These are phyloP conservation scores for Paracamarosporium sp. DNA, from an alignment of 2,329 filamentous ascomycete species.

Conservation along the genomic window DNA sequence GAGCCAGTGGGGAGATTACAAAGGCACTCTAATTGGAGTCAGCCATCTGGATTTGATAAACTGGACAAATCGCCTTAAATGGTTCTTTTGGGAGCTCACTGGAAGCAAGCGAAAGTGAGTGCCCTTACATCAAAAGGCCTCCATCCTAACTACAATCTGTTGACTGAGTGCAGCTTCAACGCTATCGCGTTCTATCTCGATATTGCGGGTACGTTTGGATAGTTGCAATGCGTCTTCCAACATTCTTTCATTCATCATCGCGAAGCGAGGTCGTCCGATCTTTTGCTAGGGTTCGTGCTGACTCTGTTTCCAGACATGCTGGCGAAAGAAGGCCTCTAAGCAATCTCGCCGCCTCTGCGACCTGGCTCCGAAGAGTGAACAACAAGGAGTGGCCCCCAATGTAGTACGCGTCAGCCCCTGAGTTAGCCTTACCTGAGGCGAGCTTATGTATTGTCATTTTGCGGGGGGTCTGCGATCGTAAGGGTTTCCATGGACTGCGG, in stretches of 20 bases:
- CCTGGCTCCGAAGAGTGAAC: constrained; percentile 1
- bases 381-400: constrained; percentile 11
- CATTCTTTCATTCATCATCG: neutral
- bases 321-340: constrained; percentile 44
- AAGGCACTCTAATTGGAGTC: constrained; percentile 68
- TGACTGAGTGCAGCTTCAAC: constrained; percentile 62
- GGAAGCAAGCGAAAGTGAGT: constrained; percentile 62
- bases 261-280: neutral
- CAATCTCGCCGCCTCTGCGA: constrained; percentile 11
- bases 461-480: constrained; percentile 15
- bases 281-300: neutral
- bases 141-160: neutral
- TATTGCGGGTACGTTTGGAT: constrained; percentile 61
- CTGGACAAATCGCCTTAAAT: constrained; percentile 68
- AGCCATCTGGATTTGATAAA: constrained; percentile 71
- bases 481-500: constrained; percentile 27
- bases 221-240: neutral
- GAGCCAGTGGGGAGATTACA: constrained; percentile 67
- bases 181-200: constrained; percentile 69
- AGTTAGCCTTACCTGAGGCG: constrained; percentile 18
- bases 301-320: constrained; percentile 40
- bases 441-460: constrained; percentile 7
- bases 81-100: constrained; percentile 63
- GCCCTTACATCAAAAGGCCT: neutral
- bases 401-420: constrained; percentile 20